A percentile compares a stretch with the other conserved stretches of the same genome.
These are phyloP conservation scores for Colletotrichum theobromicola DNA, from an alignment of 2,329 filamentous ascomycete genomes.

Conservation along the genomic window DNA sequence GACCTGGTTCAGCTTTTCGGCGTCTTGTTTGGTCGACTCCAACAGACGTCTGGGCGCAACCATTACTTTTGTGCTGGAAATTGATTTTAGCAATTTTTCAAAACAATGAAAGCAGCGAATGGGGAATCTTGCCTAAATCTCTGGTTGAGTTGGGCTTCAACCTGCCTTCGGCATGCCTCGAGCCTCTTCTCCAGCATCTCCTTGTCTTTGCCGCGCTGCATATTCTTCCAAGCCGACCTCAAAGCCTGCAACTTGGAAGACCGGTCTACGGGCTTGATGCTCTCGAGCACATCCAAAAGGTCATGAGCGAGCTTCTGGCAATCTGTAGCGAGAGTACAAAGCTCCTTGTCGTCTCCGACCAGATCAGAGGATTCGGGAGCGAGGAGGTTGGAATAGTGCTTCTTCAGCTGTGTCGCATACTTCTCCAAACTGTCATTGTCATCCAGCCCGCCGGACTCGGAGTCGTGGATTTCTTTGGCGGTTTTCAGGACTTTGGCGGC, in stretches of 20 bases:
- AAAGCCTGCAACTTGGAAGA: background rate
- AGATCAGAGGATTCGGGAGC: background rate
- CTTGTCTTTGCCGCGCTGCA: background rate
- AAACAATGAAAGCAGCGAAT: background rate
- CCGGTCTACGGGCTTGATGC: background rate
- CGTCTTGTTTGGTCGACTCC: accelerated
- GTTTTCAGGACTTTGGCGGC: background rate
- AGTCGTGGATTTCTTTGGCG: background rate
- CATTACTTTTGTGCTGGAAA: background rate
- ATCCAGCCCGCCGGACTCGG: background rate
- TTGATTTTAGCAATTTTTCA: too few species aligned
- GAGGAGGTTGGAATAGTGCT: background rate
- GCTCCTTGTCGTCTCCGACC: background rate
- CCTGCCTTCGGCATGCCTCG: background rate
- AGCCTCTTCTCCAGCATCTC: background rate
- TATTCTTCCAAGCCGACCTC: background rate
- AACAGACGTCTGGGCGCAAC: accelerated
- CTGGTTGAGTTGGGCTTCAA: background rate
- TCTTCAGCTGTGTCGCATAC: background rate
- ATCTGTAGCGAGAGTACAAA: accelerated
- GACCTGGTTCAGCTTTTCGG: background rate
- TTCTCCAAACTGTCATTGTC: background rate
- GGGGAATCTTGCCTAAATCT: background rate
- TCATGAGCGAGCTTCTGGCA: background rate
- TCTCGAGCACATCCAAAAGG: background rate